Base-by-base conservation (phyloP, 352 stramenopile genomes). In the Phytopythium delawarense region DNA sequence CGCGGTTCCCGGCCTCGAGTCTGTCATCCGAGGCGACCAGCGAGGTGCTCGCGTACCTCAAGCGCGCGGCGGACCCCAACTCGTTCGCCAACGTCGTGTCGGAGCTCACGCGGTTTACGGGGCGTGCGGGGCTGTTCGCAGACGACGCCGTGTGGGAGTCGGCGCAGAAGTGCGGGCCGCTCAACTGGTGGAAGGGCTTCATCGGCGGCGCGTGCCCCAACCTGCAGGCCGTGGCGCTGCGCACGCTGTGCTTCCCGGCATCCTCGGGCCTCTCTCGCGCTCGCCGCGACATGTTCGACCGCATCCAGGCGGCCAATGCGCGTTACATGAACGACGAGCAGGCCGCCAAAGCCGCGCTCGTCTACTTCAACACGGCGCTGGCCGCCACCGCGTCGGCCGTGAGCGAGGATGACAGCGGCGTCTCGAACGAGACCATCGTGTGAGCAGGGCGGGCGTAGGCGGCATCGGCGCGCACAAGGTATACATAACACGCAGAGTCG, bases 111-210 rank as follows among this genome's bases (percentile, higher is more conserved):
- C 73, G 78, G 34, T 92, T 87, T 59, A 89, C 80, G 13, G 79
- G 73, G 20, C 75, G 74, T 35, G 71, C 69, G 30, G 80, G 77
- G 8, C 68, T 92, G 57, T 92, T 92, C 62, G 76, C 77, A 1
- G 83, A 92, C 65, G 83, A 92, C 46, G 70, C 82, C 9, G 79
- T 92, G 44, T 89, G 80, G 82, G 82, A 87, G 30, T 89, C 80
- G 15, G 83, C 80, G 3, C 78, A 88, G 32, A 86, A 90, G 39
- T 88, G 79, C 65, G 86, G 78, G 57, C 83, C 78, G 2, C 63
- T 90, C 64, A 72, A 88, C 55, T 92, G 80, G 80, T 92, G 80
- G 80, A 90, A 89, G 49, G 80, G 78, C n/a, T 90, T 92, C 39
- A 89, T 92, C 65, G 83, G 80, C 21, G 75, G 77, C 49, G 87